Evolutionary conservation across 129 eudicot genomes (phyloP).

Genomic region (Pittosporum tobira): DNA sequence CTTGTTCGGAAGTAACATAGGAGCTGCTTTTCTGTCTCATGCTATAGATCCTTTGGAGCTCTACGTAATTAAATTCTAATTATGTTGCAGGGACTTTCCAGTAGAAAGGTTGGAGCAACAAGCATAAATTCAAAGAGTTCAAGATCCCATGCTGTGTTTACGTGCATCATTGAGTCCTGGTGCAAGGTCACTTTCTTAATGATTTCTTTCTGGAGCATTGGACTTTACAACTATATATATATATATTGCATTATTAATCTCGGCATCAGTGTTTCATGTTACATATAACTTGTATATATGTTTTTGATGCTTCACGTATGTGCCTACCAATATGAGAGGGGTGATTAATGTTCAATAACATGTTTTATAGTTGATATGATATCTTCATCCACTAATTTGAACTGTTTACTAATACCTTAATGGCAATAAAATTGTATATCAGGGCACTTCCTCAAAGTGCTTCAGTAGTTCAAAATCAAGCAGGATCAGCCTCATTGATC

Average conservation of each 20-base stretch:
- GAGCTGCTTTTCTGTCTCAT: neutral
- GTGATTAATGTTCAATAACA: too few species aligned
- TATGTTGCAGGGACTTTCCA: constrained; percentile 78
- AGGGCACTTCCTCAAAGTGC: constrained; percentile 67
- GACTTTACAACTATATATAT: neutral
- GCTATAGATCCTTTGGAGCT: neutral
- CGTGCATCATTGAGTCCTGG: constrained; percentile 93
- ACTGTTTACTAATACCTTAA: too few species aligned
- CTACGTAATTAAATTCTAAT: neutral
- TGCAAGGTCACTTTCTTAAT: constrained; percentile 49
- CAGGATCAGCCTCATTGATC: constrained; percentile 76
- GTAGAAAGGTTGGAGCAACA: constrained; percentile 77
- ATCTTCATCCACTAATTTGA: neutral
- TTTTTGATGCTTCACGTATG: neutral
- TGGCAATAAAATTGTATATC: constrained; percentile 12
- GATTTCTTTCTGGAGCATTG: neutral
- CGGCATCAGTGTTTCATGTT: neutral
- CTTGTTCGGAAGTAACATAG: neutral
- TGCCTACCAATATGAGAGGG: too few species aligned
- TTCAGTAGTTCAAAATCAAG: constrained; percentile 86
- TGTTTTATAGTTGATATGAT: neutral
- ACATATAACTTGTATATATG: neutral
- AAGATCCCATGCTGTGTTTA: constrained; percentile 81
- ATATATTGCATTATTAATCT: neutral
- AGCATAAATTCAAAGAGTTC: constrained; percentile 91